Evolutionary conservation across 176 grass and related monocot genomes (phyloP).

Genomic region (Ananas comosus): DNA sequence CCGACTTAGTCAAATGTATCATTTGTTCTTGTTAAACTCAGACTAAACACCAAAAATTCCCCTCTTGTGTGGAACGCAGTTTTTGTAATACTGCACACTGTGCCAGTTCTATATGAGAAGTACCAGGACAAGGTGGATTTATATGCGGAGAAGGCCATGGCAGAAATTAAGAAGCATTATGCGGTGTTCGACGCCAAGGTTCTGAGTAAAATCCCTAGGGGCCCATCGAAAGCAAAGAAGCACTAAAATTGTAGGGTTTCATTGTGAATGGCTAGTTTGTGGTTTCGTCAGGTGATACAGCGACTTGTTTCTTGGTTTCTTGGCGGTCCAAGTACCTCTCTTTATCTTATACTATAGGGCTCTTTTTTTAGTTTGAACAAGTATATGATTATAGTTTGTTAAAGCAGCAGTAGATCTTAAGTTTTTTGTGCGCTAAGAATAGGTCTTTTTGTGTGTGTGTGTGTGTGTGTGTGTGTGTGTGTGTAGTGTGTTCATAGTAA

Average conservation of each 20-base stretch:
- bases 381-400: background rate
- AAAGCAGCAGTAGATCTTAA: background rate
- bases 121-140: conserved; percentile 84
- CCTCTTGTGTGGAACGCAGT: conserved; percentile 30
- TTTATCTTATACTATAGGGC: background rate
- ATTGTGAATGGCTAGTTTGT: conserved; percentile 11
- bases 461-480: no score
- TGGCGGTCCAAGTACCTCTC: background rate
- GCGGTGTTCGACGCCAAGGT: conserved; percentile 62
- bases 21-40: background rate
- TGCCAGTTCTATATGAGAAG: conserved; percentile 83
- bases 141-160: conserved; percentile 64
- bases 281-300: background rate
- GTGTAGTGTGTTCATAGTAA: no score
- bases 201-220: conserved; percentile 80
- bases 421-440: background rate
- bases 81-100: conserved; percentile 75
- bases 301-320: background rate
- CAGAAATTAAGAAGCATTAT: conserved; percentile 71
- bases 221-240: conserved; percentile 75
- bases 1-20: background rate
- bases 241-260: conserved; percentile 36
- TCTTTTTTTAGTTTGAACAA: background rate
- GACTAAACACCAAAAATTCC: conserved; percentile 5
- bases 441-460: no score